Evolutionary conservation across 139 green algal species (phyloP), one percentile per base, ranked within the genome.

Genomic region (Chlamydomonas schloesseri): DNA sequence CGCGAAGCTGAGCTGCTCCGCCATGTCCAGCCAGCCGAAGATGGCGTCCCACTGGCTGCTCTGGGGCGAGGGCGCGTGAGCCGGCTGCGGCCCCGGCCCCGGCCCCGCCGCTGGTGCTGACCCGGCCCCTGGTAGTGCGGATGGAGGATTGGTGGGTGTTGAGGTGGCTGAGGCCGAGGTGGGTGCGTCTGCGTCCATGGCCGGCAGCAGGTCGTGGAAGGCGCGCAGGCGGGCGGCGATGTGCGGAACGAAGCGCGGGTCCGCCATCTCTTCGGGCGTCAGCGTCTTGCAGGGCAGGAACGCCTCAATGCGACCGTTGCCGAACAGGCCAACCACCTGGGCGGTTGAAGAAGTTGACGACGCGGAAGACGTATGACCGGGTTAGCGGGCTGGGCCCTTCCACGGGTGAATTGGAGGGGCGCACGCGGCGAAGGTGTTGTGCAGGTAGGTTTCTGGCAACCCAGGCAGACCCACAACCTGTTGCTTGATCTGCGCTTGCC

Each of bases 221-320:
- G 83, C 80, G 1, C 62, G 64, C 31, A 98, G 91, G 14, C 84
- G 90, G 3, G 29, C 62, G 0, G 96, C 95, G 57, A 98, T 97
- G 58, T 87, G 83, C 23, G 87, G 81, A 0, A 93, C 86, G 65
- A 93, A 93, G 10, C 34, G 23, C 4, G 88, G 82, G 62, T 90
- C 57, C 8, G 72, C 82, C 92, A 98, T 96, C n/a, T 98, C 89
- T 29, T 93, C 69, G 3, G 94, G 93, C 31, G 89, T 87, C 28
- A 98, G 78, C 3, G 91, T 93, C 36, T 88, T 84, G 73, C 89
- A 89, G 18, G 88, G 60, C 37, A 98, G 87, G 73, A 95, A 98
- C 36, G 88, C 73, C 86, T 98, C 96, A 6, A 98, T 91, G 10
- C 96, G 89, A 1, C 96, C 96, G 81, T 98, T 98, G 29, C 21